Conservation (phyloP, 2,329 filamentous ascomycete genomes). For the Neofusicoccum cordaticola region DNA sequence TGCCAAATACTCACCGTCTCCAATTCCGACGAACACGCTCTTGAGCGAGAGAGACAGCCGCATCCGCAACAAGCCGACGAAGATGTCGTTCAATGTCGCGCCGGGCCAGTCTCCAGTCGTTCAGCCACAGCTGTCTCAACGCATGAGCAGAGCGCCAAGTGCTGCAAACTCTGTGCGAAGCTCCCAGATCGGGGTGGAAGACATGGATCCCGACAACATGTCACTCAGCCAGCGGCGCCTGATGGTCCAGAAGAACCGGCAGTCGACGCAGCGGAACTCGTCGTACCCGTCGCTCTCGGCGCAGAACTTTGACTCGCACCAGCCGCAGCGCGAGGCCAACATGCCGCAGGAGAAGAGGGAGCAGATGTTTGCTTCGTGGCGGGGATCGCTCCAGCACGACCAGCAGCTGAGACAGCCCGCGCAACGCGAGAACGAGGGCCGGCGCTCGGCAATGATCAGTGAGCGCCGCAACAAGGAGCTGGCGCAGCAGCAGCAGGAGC, state of each 20-base stretch:
- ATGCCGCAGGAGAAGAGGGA: constrained; percentile 31
- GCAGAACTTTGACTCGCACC: constrained; percentile 37
- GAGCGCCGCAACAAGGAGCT: constrained; percentile 63
- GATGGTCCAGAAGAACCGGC: constrained; percentile 7
- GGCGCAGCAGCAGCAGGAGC: constrained; percentile 57
- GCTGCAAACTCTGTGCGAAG: not conserved
- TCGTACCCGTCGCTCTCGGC: constrained; percentile 14
- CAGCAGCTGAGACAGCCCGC: constrained; percentile 22
- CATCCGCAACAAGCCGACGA: constrained; percentile 5
- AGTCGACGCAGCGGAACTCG: not conserved
- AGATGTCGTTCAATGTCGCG: constrained; percentile 9
- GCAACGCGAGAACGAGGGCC: constrained; percentile 28
- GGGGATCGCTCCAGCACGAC: constrained; percentile 31
- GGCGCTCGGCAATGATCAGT: constrained; percentile 50
- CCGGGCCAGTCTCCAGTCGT: not conserved
- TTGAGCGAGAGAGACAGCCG: constrained; percentile 7
- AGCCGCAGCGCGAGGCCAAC: constrained; percentile 31
- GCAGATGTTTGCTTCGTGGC: constrained; percentile 34
- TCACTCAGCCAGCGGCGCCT: constrained; percentile 47
- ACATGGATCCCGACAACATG: constrained; percentile 61
- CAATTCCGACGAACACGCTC: constrained; percentile 9
- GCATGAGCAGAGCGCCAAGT: not conserved
- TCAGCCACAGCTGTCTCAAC: not conserved
- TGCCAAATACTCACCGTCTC: not conserved
- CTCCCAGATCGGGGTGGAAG: constrained; percentile 46